phyloP scores from a whole-genome alignment of 2,329 filamentous ascomycete species.

The Pseudogymnoascus sp. region DNA sequence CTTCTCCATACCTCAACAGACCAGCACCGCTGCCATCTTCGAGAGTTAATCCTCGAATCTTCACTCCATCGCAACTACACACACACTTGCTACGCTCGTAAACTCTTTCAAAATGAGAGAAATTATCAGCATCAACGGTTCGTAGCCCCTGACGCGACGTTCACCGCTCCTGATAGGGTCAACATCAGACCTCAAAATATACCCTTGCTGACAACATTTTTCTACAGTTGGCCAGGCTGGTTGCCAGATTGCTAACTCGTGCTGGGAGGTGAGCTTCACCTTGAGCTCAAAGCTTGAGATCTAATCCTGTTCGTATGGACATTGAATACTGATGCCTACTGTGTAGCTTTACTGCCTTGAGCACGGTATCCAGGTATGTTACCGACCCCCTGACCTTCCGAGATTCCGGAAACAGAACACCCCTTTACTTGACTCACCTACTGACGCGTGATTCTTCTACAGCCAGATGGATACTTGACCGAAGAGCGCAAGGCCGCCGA shows the following conservation, averaged over 20 bases:
- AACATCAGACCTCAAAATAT: constrained; percentile 11
- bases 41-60: constrained; percentile 15
- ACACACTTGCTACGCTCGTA: constrained; percentile 11
- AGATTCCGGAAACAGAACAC: not conserved
- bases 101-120: constrained; percentile 76
- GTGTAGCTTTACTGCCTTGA: constrained; percentile 96
- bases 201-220: constrained; percentile 28
- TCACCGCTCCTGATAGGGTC: constrained; percentile 35
- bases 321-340: constrained; percentile 26
- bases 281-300: not conserved
- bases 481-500: constrained; percentile 93
- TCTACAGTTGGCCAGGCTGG: constrained; percentile 92
- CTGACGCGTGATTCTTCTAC: constrained; percentile 30
- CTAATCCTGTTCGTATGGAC: not conserved
- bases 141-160: constrained; percentile 32
- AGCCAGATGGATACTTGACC: constrained; percentile 98
- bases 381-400: not conserved
- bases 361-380: constrained; percentile 92
- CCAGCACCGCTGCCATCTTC: constrained; percentile 13
- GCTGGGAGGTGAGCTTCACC: constrained; percentile 86
- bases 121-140: constrained; percentile 99
- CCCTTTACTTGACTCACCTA: not conserved
- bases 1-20: constrained; percentile 17
- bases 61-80: constrained; percentile 16
- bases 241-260: constrained; percentile 99